Conservation (phyloP, 768 basidiomycete species). For the Aureoboletus auriporus region DNA sequence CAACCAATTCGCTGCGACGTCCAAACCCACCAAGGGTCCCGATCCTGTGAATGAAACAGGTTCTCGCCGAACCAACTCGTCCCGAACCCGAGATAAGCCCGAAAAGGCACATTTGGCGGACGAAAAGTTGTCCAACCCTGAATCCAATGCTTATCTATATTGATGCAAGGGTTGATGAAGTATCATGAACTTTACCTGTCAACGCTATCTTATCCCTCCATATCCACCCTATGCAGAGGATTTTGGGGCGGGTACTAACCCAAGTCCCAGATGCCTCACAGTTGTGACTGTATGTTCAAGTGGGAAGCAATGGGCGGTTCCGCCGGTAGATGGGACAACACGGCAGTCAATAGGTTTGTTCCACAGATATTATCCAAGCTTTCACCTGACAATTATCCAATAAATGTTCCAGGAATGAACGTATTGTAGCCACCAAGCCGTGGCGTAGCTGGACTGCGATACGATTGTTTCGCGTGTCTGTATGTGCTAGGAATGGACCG, state of each 20-base stretch:
- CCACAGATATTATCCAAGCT: background rate
- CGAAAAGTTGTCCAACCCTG: background rate
- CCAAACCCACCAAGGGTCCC: background rate
- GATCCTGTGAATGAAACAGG: background rate
- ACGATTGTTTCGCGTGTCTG: background rate
- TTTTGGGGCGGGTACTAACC: background rate
- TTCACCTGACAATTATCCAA: conserved; percentile 5
- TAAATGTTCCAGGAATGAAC: background rate
- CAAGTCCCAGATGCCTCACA: background rate
- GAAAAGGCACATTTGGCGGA: background rate
- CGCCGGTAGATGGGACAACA: background rate
- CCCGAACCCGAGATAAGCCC: background rate
- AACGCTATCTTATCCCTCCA: background rate
- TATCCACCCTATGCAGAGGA: background rate
- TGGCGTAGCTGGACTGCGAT: background rate
- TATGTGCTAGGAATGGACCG: background rate
- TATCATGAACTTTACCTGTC: background rate
- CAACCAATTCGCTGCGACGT: background rate
- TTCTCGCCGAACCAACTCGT: conserved; percentile 9
- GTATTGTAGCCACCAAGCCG: background rate
- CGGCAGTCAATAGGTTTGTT: conserved; percentile 2
- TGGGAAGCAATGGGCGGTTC: background rate
- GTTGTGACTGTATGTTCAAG: background rate
- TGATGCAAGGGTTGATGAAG: background rate
- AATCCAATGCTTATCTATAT: background rate